Evolutionary conservation across 495 filamentous ascomycete genomes (phyloP).

Genomic region (Cladorrhinum samala): DNA sequence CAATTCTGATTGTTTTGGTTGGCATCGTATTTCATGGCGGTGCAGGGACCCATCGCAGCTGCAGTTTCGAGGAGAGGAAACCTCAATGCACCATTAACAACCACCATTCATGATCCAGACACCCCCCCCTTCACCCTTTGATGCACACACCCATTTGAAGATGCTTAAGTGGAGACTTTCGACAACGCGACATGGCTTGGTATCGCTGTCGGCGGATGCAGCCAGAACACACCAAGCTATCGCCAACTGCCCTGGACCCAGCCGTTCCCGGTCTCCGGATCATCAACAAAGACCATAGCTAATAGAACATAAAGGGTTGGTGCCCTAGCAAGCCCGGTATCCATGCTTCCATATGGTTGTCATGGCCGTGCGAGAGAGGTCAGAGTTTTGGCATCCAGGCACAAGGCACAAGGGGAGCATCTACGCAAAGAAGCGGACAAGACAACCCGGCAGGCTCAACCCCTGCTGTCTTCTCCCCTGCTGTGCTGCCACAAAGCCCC

Average conservation of each 20-base stretch:
- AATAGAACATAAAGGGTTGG: no score
- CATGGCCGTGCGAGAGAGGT: not conserved
- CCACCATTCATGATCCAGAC: constrained; percentile 7
- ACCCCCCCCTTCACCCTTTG: not conserved
- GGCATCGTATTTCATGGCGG: constrained; percentile 3
- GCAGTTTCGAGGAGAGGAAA: constrained; percentile 7
- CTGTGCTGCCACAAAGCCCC: not conserved
- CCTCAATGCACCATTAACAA: not conserved
- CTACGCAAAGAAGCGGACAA: not conserved
- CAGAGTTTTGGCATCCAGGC: not conserved
- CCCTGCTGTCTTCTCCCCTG: not conserved
- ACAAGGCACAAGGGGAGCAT: not conserved
- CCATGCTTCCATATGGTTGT: no score
- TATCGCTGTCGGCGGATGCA: no score
- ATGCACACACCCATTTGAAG: not conserved
- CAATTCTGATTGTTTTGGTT: not conserved
- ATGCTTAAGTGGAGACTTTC: not conserved
- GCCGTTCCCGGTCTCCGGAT: no score
- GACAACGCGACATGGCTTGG: not conserved
- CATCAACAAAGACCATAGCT: no score
- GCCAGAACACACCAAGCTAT: not conserved
- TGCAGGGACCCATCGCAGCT: constrained; percentile 15
- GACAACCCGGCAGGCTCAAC: not conserved
- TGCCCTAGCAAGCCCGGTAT: no score
- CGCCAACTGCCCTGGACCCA: not conserved